Conservation (phyloP, 2,329 filamentous ascomycete genomes). For the Hypoxylon sp. region DNA sequence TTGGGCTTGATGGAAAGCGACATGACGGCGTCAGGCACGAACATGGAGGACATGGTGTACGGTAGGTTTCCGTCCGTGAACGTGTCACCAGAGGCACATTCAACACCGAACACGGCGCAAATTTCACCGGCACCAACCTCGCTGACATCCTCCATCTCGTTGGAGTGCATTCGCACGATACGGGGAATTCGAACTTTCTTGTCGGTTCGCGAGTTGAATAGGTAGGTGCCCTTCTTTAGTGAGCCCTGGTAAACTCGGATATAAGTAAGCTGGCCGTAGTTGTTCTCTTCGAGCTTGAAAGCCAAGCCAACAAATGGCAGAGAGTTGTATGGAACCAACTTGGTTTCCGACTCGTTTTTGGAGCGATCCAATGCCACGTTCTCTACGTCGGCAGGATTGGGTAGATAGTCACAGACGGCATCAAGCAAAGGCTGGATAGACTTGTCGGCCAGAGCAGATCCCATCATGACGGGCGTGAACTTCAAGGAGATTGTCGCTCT, state of each 20-base stretch:
- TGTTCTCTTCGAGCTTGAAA: constrained; percentile 99
- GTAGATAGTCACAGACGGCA: constrained; percentile 94
- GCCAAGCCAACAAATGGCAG: constrained; percentile 95
- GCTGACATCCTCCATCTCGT: constrained; percentile 97
- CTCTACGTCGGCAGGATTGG: constrained; percentile 89
- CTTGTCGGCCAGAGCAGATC: constrained; percentile 94
- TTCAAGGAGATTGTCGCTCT: constrained; percentile 89
- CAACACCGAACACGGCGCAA: constrained; percentile 97
- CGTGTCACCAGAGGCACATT: constrained; percentile 97
- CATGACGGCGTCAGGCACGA: constrained; percentile 97
- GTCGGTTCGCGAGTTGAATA: constrained; percentile 93
- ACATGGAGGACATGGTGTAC: constrained; percentile 98
- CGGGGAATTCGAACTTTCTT: constrained; percentile 97
- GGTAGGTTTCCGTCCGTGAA: constrained; percentile 95
- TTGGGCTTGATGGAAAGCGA: constrained; percentile 98
- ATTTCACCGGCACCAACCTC: constrained; percentile 98
- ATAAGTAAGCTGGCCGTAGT: constrained; percentile 97
- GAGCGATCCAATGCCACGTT: constrained; percentile 91
- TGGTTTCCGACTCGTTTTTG: constrained; percentile 82
- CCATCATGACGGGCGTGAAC: constrained; percentile 97
- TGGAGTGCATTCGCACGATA: constrained; percentile 99
- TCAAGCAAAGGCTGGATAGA: constrained; percentile 97
- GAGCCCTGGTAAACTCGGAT: constrained; percentile 98
- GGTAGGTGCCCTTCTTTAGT: constrained; percentile 87
- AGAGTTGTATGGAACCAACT: constrained; percentile 92